These are phyloP conservation scores for Raddia distichophylla DNA, from an alignment of 176 grass and related monocot genomes.

Conservation along the genomic window DNA sequence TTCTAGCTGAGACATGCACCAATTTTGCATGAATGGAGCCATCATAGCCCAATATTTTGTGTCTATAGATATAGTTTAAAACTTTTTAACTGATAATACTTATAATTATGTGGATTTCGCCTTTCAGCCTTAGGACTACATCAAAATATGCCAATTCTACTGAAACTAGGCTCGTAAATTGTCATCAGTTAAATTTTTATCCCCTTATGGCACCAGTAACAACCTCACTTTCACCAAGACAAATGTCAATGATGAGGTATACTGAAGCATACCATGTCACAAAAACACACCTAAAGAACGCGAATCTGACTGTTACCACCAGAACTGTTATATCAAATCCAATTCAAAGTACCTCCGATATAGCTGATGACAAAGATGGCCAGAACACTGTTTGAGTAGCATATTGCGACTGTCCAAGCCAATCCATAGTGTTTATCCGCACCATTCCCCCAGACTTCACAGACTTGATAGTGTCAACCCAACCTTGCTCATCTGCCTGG, in stretches of 20 bases:
- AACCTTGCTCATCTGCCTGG: conserved; percentile 90
- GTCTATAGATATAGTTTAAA: background rate
- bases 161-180: background rate
- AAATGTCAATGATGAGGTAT: background rate
- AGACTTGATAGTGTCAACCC: conserved; percentile 92
- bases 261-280: background rate
- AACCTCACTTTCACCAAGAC: background rate
- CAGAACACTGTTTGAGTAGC: conserved; percentile 68
- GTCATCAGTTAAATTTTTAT: background rate
- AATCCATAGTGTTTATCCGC: conserved; percentile 89
- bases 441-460: conserved; percentile 64
- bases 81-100: background rate
- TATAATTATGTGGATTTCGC: background rate
- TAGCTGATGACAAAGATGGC: conserved; percentile 74
- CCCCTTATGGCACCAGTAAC: background rate
- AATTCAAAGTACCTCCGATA: conserved; percentile 67
- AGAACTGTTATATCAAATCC: background rate
- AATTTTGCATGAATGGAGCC: background rate
- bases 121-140: background rate
- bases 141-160: background rate
- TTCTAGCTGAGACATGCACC: background rate
- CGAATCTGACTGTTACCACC: background rate
- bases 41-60: background rate
- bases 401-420: conserved; percentile 88
- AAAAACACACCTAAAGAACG: background rate